Evolutionary conservation across 2,329 filamentous ascomycete genomes (phyloP).

Genomic region (Ceratocystis diversiconidia): DNA sequence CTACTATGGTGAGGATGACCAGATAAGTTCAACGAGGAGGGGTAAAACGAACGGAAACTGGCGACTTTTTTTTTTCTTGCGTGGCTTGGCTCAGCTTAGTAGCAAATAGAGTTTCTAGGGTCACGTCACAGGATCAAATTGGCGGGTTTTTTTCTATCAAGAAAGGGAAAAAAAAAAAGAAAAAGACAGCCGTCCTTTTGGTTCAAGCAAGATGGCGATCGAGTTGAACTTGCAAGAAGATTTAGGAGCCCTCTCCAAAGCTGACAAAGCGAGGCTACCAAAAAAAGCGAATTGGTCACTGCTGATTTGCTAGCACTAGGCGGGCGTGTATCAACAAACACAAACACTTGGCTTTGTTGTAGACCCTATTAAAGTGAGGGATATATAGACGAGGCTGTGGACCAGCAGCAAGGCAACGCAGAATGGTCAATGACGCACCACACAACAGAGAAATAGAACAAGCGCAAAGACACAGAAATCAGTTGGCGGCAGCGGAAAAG

Average conservation of each 20-base stretch:
- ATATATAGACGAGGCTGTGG: background rate
- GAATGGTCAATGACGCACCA: background rate
- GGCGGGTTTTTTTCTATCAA: background rate
- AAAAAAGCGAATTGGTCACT: background rate
- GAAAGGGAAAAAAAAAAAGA: background rate
- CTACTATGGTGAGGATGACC: background rate
- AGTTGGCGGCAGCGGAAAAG: background rate
- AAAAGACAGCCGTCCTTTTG: background rate
- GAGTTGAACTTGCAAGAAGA: background rate
- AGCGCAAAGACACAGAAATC: background rate
- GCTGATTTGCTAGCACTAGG: slow-evolving; percentile 4
- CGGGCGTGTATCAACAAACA: background rate
- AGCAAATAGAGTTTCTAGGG: slow-evolving; percentile 5
- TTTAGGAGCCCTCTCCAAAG: background rate
- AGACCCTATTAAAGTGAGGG: background rate
- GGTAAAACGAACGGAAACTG: slow-evolving; percentile 5
- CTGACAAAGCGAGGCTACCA: slow-evolving; percentile 3
- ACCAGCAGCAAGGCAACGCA: slow-evolving; percentile 2
- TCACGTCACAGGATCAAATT: slow-evolving; percentile 1
- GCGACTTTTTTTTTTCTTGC: background rate
- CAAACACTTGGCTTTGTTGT: background rate
- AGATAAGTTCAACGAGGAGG: background rate
- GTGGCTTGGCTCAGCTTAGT: background rate
- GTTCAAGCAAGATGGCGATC: background rate
- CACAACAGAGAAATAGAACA: background rate